These are phyloP conservation scores for Linanthus parryae DNA, from an alignment of 148 eudicot species.

Conservation along the genomic window DNA sequence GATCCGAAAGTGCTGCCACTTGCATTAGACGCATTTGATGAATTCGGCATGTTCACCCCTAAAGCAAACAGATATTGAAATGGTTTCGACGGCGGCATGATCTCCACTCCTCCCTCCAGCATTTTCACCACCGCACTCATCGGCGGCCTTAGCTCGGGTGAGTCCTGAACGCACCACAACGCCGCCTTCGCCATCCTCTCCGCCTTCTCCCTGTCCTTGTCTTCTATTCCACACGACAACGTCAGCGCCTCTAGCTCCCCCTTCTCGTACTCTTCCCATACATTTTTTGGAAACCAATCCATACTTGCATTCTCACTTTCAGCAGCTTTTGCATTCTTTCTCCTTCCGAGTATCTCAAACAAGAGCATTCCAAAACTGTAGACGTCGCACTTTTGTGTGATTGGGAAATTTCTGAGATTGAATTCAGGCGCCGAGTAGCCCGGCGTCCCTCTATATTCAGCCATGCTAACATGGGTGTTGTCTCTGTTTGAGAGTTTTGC, in stretches of 20 bases:
- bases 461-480: not conserved
- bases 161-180: constrained; percentile 15
- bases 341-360: constrained; percentile 12
- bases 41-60: not conserved
- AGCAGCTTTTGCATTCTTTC: not conserved
- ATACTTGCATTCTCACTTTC: not conserved
- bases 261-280: constrained; percentile 7
- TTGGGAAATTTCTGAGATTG: not conserved
- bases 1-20: not conserved
- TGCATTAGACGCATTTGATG: not conserved
- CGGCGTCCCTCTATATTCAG: constrained; percentile 1
- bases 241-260: constrained; percentile 1
- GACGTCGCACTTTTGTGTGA: constrained; percentile 7
- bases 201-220: not conserved
- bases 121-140: constrained; percentile 10
- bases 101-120: constrained; percentile 7
- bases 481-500: constrained; percentile 3
- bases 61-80: not conserved
- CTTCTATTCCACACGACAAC: not conserved
- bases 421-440: constrained; percentile 4
- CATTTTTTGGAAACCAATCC: constrained; percentile 5
- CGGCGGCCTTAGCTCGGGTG: constrained; percentile 1
- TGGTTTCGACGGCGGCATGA: constrained; percentile 3
- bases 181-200: constrained; percentile 4
- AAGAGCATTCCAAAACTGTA: constrained; percentile 11